phyloP scores from a whole-genome alignment of 2,329 filamentous ascomycete genomes.

The Cladosporium sphaerospermum region DNA sequence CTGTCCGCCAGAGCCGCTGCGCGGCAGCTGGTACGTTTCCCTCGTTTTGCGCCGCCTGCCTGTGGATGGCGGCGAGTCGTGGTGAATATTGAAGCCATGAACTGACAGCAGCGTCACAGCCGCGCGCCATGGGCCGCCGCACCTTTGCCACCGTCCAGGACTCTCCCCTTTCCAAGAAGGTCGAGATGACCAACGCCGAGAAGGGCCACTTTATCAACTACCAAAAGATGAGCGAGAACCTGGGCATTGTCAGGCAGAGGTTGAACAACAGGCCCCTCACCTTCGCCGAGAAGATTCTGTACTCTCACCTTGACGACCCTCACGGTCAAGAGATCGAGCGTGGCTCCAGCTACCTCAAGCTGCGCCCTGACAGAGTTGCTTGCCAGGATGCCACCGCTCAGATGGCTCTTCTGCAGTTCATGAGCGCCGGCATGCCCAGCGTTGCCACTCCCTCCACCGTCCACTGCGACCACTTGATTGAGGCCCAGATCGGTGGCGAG shows the following conservation, averaged over 20 bases:
- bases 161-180: constrained; percentile 85
- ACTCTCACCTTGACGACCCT: constrained; percentile 96
- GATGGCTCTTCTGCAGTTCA: constrained; percentile 99
- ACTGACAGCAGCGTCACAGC: constrained; percentile 17
- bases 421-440: constrained; percentile 93
- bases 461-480: constrained; percentile 98
- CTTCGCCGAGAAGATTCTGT: constrained; percentile 96
- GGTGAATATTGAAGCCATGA: neutral
- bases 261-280: constrained; percentile 94
- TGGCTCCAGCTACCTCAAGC: constrained; percentile 90
- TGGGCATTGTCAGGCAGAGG: constrained; percentile 78
- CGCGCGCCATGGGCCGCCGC: constrained; percentile 47
- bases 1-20: constrained; percentile 33
- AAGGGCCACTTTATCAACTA: constrained; percentile 98
- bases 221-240: constrained; percentile 97
- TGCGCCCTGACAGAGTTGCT: constrained; percentile 93
- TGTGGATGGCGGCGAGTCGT: neutral
- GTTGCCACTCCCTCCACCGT: constrained; percentile 94
- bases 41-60: constrained; percentile 1
- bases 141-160: constrained; percentile 79
- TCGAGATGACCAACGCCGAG: constrained; percentile 96
- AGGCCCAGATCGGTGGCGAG: constrained; percentile 85
- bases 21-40: constrained; percentile 34
- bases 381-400: constrained; percentile 99
- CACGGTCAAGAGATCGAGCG: constrained; percentile 95